Base-by-base conservation (phyloP, 1,139 yeast species). In the Meyerozyma carpophila region DNA sequence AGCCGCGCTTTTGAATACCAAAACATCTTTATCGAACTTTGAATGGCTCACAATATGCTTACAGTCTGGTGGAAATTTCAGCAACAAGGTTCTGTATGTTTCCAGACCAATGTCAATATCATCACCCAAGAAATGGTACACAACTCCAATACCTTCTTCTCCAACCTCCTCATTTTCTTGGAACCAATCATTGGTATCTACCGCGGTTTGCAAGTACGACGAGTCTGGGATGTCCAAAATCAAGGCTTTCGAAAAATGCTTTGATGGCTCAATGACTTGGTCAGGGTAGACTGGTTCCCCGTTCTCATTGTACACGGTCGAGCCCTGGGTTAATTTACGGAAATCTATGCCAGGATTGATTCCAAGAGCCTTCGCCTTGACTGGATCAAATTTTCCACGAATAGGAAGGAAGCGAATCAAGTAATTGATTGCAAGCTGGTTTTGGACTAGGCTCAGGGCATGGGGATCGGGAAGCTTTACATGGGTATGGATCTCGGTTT, bases 91-190 rank as follows among this genome's bases (percentile, higher is more conserved):
- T 45, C 68, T 53, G 57, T 86, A 84, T 5, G 65, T 63, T 1
- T 61, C 55, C 48, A 70, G 65, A 26, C 66, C 59, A 13, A 82
- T 76, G 20, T 83, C 79, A 1, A 87, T 74, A 5, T 70, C 75
- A 18, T 70, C 74, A n/a, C 86, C 95, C 39, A 91, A 64, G 47
- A 89, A 77, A 61, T 88, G 95, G 59, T 87, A 89, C 2, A 89
- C 84, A 4, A 78, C 62, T 1, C 80, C 79, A 16, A 77, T 55
- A 1, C 65, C 62, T 37, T 68, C 71, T 5, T 64, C 56, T 8
- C 68, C 74, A 29, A 57, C 58, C 5, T 64, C 59, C 13, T 55
- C 58, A 31, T 50, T 46, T 8, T 50, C 47, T 4, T 46, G 47
- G 38, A 61, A 61, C 62, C 67, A 62, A 49, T 65, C 59, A 4